These are phyloP conservation scores for Eucalyptus regnans DNA, from an alignment of 345 rosid genomes.

Conservation along the genomic window DNA sequence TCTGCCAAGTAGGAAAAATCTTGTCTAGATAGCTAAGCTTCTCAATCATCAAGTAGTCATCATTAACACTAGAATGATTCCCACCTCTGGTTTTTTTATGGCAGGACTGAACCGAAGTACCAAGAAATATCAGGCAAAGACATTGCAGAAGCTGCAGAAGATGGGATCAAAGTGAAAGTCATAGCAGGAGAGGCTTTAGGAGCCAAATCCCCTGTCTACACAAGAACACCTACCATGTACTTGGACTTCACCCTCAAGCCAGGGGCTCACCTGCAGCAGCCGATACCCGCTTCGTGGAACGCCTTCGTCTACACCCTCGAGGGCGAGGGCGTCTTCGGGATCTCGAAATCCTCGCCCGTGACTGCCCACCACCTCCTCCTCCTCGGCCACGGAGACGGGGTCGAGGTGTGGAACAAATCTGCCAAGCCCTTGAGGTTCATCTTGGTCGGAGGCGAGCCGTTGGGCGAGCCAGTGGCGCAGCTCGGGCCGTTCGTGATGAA, in stretches of 20 bases:
- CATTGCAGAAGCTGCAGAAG: conserved; percentile 43
- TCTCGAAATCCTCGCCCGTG: conserved; percentile 8
- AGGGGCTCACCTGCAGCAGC: conserved; percentile 51
- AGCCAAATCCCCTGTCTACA: conserved; percentile 51
- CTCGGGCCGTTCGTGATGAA: conserved; percentile 93
- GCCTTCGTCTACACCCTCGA: conserved; percentile 62
- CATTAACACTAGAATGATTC: background rate
- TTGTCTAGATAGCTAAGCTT: background rate
- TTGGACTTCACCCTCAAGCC: conserved; percentile 70
- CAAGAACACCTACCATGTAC: conserved; percentile 93
- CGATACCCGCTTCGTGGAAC: conserved; percentile 56
- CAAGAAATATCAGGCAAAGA: conserved; percentile 65
- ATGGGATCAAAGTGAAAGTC: conserved; percentile 60
- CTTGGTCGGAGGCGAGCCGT: conserved; percentile 71
- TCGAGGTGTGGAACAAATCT: conserved; percentile 74
- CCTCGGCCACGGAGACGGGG: conserved; percentile 37
- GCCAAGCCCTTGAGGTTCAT: conserved; percentile 45
- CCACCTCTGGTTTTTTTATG: background rate
- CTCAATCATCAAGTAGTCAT: background rate
- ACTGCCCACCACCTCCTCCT: conserved; percentile 55
- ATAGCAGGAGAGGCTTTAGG: conserved; percentile 90
- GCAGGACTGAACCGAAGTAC: conserved; percentile 76
- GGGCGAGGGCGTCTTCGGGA: conserved; percentile 66
- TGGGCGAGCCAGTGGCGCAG: conserved; percentile 66
- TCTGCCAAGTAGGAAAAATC: background rate